Percentiles rank a stretch among this genome's conserved stretches.
Evolutionary conservation across 305 asterid species (phyloP).

Genomic region (Solanum hybrid): DNA sequence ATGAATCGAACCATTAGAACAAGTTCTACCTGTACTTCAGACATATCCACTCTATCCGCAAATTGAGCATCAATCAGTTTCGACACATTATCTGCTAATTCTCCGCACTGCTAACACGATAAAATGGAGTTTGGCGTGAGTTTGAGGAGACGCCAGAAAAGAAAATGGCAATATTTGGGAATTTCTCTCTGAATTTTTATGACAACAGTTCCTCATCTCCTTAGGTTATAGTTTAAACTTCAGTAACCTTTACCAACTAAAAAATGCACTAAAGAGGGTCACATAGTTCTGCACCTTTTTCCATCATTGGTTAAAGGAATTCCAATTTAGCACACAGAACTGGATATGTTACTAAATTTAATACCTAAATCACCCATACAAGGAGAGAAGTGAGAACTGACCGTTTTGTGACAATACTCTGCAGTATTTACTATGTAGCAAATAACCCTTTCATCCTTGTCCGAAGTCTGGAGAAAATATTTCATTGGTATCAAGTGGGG

Average conservation of each 20-base stretch:
- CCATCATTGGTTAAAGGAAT: background rate
- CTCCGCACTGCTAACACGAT: constrained; percentile 58
- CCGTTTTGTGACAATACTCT: constrained; percentile 95
- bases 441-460: constrained; percentile 81
- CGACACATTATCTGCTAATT: constrained; percentile 93
- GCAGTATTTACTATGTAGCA: constrained; percentile 93
- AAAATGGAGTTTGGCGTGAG: constrained; percentile 6
- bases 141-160: background rate
- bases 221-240: background rate
- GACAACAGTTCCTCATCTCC: background rate
- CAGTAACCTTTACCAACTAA: background rate
- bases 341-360: background rate
- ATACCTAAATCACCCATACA: background rate
- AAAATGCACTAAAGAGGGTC: background rate
- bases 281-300: background rate
- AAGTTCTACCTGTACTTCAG: constrained; percentile 85
- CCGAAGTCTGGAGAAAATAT: constrained; percentile 62
- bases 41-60: constrained; percentile 77
- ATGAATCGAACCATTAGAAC: constrained; percentile 3
- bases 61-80: constrained; percentile 72
- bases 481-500: background rate
- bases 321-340: background rate
- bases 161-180: background rate
- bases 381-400: constrained; percentile 34
- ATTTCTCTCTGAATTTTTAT: background rate